Evolutionary conservation across 768 basidiomycete species (phyloP).

Genomic region (Boletus rubescentipes): DNA sequence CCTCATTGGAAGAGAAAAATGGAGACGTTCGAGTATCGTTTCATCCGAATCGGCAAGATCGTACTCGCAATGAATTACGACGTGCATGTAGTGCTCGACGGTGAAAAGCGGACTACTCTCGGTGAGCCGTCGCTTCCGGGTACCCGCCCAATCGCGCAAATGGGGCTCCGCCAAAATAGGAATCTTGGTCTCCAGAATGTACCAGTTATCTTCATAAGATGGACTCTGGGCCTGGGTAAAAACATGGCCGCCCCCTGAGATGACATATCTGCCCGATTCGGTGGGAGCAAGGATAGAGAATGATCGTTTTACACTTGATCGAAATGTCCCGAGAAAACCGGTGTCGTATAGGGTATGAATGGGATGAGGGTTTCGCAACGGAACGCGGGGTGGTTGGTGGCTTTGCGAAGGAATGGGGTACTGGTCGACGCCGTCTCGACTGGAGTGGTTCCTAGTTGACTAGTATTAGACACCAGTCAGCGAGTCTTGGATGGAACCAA

Average conservation of each 20-base stretch:
- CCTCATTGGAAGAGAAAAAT: constrained; percentile 48
- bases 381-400: constrained; percentile 62
- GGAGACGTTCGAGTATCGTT: constrained; percentile 25
- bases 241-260: constrained; percentile 50
- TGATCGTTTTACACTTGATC: constrained; percentile 30
- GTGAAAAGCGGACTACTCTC: constrained; percentile 54
- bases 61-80: constrained; percentile 60
- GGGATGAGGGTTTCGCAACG: constrained; percentile 56
- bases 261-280: constrained; percentile 46
- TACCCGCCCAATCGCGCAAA: constrained; percentile 31
- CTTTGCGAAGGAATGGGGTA: constrained; percentile 57
- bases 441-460: constrained; percentile 40
- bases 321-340: constrained; percentile 36
- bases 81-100: constrained; percentile 51
- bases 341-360: constrained; percentile 45
- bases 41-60: constrained; percentile 39
- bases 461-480: constrained; percentile 7
- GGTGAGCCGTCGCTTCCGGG: constrained; percentile 40
- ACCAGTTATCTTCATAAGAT: constrained; percentile 23
- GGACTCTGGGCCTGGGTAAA: constrained; percentile 37
- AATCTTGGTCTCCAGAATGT: constrained; percentile 25
- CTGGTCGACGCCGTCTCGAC: constrained; percentile 39
- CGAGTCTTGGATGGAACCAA: constrained; percentile 18
- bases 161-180: constrained; percentile 17
- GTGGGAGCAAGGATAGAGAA: constrained; percentile 50